Conservation (phyloP, 2,329 filamentous ascomycete species). For the Beauveria pseudobassiana region DNA sequence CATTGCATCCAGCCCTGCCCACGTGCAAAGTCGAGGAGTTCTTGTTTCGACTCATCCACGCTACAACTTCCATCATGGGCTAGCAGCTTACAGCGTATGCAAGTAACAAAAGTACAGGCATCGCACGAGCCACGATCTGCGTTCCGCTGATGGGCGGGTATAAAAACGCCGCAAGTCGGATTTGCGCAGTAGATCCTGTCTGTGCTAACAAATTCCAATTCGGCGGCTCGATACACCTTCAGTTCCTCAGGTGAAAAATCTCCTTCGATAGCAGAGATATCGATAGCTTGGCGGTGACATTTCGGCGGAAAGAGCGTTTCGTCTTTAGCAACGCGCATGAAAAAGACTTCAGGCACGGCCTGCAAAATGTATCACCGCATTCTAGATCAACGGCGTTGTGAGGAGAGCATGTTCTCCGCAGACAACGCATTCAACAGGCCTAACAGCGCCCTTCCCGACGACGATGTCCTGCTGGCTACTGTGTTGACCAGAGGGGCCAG, state of each 20-base stretch:
- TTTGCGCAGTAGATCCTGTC: slow-evolving; percentile 10
- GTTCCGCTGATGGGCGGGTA: slow-evolving; percentile 7
- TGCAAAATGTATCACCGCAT: slow-evolving; percentile 12
- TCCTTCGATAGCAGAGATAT: slow-evolving; percentile 2
- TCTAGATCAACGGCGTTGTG: background rate
- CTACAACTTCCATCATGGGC: slow-evolving; percentile 4
- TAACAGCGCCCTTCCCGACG: no score
- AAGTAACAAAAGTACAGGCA: slow-evolving; percentile 5
- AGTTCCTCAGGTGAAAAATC: slow-evolving; percentile 10
- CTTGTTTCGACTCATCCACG: slow-evolving; percentile 5
- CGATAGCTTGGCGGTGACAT: slow-evolving; percentile 9
- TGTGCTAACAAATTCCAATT: slow-evolving; percentile 9
- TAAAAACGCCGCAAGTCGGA: slow-evolving; percentile 7
- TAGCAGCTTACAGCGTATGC: slow-evolving; percentile 6
- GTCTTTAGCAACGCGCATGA: slow-evolving; percentile 8
- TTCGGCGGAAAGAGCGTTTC: slow-evolving; percentile 12
- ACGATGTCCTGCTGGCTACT: no score
- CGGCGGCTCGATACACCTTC: slow-evolving; percentile 1
- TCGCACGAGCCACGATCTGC: slow-evolving; percentile 1
- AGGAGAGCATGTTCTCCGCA: background rate
- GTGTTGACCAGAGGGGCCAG: no score
- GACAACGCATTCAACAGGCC: no score
- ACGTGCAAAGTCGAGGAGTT: background rate
- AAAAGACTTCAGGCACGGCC: slow-evolving; percentile 11
- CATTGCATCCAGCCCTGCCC: slow-evolving; percentile 6